phyloP scores from a whole-genome alignment of 1,139 yeast genomes.

The Lodderomyces pseudojiufengensis region DNA sequence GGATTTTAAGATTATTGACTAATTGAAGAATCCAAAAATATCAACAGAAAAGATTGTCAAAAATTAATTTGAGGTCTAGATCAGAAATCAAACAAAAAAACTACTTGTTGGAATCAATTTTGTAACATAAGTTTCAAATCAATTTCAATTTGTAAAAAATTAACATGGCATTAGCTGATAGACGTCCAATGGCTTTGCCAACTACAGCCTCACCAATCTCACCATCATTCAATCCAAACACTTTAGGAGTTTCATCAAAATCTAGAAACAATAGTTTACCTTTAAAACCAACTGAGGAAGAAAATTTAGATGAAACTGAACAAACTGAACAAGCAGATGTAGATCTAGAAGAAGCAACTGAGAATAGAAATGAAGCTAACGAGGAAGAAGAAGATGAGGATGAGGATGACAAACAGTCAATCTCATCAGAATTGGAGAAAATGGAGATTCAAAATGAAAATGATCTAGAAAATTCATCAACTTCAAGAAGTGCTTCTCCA shows the following conservation, averaged over 20 bases:
- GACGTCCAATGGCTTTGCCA: constrained; percentile 51
- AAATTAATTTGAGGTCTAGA: too few relatives aligned
- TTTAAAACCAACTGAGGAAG: constrained; percentile 7
- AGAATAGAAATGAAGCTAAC: too few relatives aligned
- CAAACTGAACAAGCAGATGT: constrained; percentile 11
- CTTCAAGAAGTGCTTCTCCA: constrained; percentile 43
- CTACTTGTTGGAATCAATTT: too few relatives aligned
- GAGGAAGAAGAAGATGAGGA: constrained; percentile 8
- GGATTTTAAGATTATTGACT: too few relatives aligned
- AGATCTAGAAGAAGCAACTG: constrained; percentile 7
- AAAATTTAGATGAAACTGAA: constrained; percentile 2
- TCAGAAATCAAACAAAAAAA: too few relatives aligned
- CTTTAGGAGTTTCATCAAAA: constrained; percentile 22
- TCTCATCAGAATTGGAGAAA: constrained; percentile 1
- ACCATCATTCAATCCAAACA: constrained; percentile 45
- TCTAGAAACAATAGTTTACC: constrained; percentile 7
- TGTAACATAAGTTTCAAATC: not conserved
- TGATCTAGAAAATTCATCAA: constrained; percentile 24
- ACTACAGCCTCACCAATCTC: constrained; percentile 39
- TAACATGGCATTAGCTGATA: constrained; percentile 53
- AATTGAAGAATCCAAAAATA: not conserved
- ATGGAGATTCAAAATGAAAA: constrained; percentile 2
- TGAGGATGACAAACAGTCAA: constrained; percentile 1
- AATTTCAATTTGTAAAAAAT: too few relatives aligned
- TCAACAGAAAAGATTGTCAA: not conserved